These are phyloP conservation scores for Neurospora africana DNA, from an alignment of 495 filamentous ascomycete species.

Conservation along the genomic window DNA sequence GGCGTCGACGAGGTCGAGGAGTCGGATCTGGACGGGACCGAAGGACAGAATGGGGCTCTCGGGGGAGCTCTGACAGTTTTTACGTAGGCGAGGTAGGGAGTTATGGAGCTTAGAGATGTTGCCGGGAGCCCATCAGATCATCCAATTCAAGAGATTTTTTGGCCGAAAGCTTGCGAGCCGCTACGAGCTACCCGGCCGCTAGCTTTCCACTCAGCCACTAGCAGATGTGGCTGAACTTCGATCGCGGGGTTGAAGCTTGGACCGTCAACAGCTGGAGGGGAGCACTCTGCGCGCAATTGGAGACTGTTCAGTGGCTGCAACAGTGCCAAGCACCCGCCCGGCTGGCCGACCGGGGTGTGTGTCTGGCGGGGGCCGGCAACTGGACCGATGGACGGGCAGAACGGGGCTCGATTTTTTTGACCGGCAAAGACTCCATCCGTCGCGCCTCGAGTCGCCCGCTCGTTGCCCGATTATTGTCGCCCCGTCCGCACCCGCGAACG, in stretches of 20 bases:
- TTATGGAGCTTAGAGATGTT: background rate
- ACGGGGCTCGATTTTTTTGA: background rate
- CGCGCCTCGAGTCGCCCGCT: background rate
- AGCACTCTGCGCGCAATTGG: background rate
- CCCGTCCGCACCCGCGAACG: background rate
- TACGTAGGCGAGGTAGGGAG: background rate
- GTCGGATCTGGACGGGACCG: background rate
- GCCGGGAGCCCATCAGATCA: constrained; percentile 1
- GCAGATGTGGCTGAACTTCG: background rate
- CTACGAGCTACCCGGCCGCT: background rate
- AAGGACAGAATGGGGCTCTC: background rate
- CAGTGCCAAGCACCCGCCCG: background rate
- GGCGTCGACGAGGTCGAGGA: background rate
- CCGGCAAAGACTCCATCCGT: background rate
- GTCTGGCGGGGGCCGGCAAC: background rate
- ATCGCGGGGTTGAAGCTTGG: background rate
- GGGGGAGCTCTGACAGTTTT: constrained; percentile 1
- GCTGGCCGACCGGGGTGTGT: background rate
- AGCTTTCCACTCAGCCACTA: background rate
- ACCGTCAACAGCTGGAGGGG: background rate
- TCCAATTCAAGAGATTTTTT: constrained; percentile 2
- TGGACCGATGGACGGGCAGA: background rate
- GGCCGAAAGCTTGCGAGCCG: background rate
- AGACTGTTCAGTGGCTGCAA: background rate
- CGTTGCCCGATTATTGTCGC: background rate